Evolutionary conservation across 1,139 yeast genomes (phyloP), one percentile per base, ranked within the genome.

Genomic region (Candida sanyaensis): DNA sequence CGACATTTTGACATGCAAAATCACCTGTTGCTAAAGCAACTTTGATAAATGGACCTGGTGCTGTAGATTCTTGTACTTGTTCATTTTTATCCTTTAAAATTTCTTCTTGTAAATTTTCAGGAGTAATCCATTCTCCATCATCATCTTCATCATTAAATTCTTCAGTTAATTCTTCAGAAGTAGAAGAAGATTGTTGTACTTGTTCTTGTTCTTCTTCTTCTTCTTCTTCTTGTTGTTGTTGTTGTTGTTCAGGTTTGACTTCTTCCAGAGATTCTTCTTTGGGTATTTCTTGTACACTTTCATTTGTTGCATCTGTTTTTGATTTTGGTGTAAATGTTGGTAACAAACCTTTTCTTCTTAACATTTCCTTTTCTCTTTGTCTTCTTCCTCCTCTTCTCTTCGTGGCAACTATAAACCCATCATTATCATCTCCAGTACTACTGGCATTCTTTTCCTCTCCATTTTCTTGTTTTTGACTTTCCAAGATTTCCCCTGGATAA

Each of bases 71-170:
- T 52, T 60, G 65, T 13, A 67, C 61, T 10, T 65, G 64, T 57
- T 76, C 82, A 37, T 73, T 82, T 48, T 77, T 77, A 55, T 88
- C 92, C 62, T 84, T 85, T 42, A 83, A 65, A 62, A 88, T 75
- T 47, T 82, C 83, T 57, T 86, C 89, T 41, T 80, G 75, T 39
- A 93, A 67, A 59, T 91, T 92, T 6, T 88, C 96, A 5, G 93
- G 87, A 0, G 97, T 90, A 58, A 93, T 95, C 99, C 99, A 93
- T 45, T 89, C 97, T 23, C 95, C 97, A 55, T 88, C 96, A 55
- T 87, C 95, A 50, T 86, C 86, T 4, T 75, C 77, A 45, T 72
- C 86, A 39, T 80, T 77, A 47, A 74, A 81, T 9, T 77, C 84
- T 52, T 77, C 83, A 1, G 59, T 56, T 8, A 65, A 47, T 38